A percentile compares a stretch with the other conserved stretches of the same genome.
These are phyloP conservation scores for Penicillium paradoxum DNA, from an alignment of 495 filamentous ascomycete genomes.

Conservation along the genomic window DNA sequence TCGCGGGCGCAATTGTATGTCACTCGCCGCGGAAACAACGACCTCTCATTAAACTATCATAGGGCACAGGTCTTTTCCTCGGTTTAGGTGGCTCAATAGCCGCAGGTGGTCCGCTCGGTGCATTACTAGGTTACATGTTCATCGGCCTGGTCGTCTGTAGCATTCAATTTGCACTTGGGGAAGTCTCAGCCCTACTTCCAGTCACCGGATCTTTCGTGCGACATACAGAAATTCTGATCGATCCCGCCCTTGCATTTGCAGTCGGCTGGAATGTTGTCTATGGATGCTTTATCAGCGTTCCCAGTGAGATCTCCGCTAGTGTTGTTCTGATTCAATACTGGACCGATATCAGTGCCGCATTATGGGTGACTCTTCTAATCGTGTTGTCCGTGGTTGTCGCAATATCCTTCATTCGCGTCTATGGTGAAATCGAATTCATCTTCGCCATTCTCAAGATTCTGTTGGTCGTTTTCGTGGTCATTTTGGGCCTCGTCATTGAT, in stretches of 20 bases:
- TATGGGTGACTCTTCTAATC: constrained; percentile 55
- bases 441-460: constrained; percentile 45
- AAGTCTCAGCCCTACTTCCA: constrained; percentile 40
- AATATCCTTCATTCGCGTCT: constrained; percentile 47
- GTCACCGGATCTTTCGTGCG: constrained; percentile 48
- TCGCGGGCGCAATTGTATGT: constrained; percentile 52
- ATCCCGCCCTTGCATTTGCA: constrained; percentile 57
- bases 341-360: constrained; percentile 48
- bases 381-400: constrained; percentile 49
- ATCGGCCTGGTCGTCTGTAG: constrained; percentile 38
- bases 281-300: constrained; percentile 56
- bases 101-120: constrained; percentile 56
- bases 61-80: constrained; percentile 60
- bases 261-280: constrained; percentile 55
- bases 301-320: constrained; percentile 57
- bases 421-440: constrained; percentile 40
- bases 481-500: constrained; percentile 45
- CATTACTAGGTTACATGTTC: constrained; percentile 47
- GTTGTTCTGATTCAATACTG: constrained; percentile 58
- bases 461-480: constrained; percentile 47
- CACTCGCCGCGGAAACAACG: not conserved
- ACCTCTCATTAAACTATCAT: not conserved
- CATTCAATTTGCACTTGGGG: constrained; percentile 39
- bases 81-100: constrained; percentile 54
- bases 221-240: constrained; percentile 44